Evolutionary conservation across 225 moss, liverwort and hornwort genomes (phyloP).

Genomic region (Pleurozium schreberi): DNA sequence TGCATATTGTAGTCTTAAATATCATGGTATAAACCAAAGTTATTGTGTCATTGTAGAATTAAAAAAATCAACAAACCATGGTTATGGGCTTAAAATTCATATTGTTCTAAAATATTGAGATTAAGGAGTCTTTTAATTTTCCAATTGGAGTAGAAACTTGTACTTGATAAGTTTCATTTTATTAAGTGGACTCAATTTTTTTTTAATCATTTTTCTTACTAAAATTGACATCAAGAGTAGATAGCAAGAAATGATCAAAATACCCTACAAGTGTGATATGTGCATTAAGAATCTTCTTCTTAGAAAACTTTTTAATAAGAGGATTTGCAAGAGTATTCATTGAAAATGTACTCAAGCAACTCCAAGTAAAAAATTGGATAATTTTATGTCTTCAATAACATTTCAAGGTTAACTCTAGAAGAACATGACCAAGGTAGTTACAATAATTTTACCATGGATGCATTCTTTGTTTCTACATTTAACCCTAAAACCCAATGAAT

Average conservation of each 20-base stretch:
- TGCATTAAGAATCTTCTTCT: too few species aligned
- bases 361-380: too few species aligned
- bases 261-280: fast-evolving
- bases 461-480: neutral
- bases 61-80: neutral
- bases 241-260: neutral
- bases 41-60: fast-evolving
- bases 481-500: neutral
- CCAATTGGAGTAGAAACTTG: too few species aligned
- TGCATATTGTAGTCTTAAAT: neutral
- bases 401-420: neutral
- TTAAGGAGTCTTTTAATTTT: neutral
- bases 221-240: neutral
- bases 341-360: neutral
- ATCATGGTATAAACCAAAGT: neutral
- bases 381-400: fast-evolving
- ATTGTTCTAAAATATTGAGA: neutral
- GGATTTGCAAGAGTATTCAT: neutral
- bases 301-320: too few species aligned
- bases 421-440: neutral
- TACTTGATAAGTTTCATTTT: neutral
- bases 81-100: fast-evolving
- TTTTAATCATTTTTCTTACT: too few species aligned
- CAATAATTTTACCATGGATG: neutral
- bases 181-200: too few species aligned